Evolutionary conservation across 345 rosid genomes (phyloP).

Genomic region (Salix purpurea): DNA sequence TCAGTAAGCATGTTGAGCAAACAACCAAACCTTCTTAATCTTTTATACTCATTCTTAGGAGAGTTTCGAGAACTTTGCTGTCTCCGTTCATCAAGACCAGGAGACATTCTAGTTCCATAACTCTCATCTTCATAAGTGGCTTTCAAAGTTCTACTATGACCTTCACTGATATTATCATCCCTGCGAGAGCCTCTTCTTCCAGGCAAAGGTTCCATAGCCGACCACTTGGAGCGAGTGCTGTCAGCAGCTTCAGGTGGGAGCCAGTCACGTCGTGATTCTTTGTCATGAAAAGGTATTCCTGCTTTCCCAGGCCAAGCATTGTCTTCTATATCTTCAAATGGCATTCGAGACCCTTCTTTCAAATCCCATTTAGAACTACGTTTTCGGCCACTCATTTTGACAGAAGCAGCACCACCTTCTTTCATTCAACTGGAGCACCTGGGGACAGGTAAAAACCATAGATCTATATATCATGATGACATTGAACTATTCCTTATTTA

Average conservation of each 20-base stretch:
- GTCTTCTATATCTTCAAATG: constrained; percentile 35
- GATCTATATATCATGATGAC: constrained; percentile 5
- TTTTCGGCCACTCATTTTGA: constrained; percentile 60
- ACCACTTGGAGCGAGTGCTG: constrained; percentile 47
- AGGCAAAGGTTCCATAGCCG: constrained; percentile 45
- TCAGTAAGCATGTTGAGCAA: neutral
- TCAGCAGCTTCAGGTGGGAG: constrained; percentile 41
- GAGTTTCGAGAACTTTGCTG: constrained; percentile 52
- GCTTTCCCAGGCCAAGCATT: constrained; percentile 40
- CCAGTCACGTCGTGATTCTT: constrained; percentile 44
- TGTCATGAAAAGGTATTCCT: constrained; percentile 36
- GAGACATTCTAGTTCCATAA: constrained; percentile 62
- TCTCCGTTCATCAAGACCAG: constrained; percentile 74
- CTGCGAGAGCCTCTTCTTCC: constrained; percentile 51
- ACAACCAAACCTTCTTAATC: constrained; percentile 45
- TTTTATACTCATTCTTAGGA: constrained; percentile 53
- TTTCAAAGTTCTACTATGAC: constrained; percentile 27
- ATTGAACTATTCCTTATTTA: neutral
- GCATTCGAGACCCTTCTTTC: constrained; percentile 50
- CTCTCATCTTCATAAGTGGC: constrained; percentile 40
- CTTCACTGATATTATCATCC: constrained; percentile 37
- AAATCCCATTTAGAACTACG: constrained; percentile 78
- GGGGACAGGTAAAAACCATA: constrained; percentile 4
- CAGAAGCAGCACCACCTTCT: constrained; percentile 13
- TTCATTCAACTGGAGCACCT: constrained; percentile 20